Percentiles rank a stretch among this genome's conserved stretches.
phyloP scores from a whole-genome alignment of 768 basidiomycete species.

The Lactarius trivialis region DNA sequence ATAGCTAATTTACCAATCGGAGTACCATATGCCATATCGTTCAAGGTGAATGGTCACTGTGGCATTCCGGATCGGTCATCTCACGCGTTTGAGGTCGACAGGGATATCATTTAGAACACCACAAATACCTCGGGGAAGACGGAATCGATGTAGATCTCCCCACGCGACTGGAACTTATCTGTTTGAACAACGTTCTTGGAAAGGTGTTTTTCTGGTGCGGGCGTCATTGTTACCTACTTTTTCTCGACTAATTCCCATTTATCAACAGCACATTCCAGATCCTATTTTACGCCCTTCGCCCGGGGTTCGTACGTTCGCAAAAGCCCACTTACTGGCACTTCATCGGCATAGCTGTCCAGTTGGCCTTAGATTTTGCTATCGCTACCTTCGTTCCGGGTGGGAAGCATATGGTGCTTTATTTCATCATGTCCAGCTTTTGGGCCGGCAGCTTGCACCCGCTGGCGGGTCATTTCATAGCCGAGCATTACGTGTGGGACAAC shows the following conservation, averaged over 20 bases:
- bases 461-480: constrained; percentile 96
- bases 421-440: constrained; percentile 88
- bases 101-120: constrained; percentile 94
- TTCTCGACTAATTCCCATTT: background rate
- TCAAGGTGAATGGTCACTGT: constrained; percentile 56
- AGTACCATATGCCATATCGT: constrained; percentile 89
- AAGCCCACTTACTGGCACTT: constrained; percentile 78
- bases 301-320: constrained; percentile 85
- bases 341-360: constrained; percentile 63
- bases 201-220: constrained; percentile 95
- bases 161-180: constrained; percentile 73
- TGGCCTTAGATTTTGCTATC: constrained; percentile 67
- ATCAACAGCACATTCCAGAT: constrained; percentile 85
- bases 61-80: background rate
- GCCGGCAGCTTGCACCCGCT: constrained; percentile 94
- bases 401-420: constrained; percentile 58
- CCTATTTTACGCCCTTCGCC: constrained; percentile 94
- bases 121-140: constrained; percentile 93
- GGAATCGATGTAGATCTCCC: constrained; percentile 96
- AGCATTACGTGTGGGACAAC: constrained; percentile 93
- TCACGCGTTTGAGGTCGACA: constrained; percentile 26
- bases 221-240: background rate
- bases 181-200: constrained; percentile 91
- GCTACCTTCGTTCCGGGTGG: constrained; percentile 40
- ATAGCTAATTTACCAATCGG: constrained; percentile 92